phyloP scores from a whole-genome alignment of 2,329 filamentous ascomycete genomes.

The Alternaria gansuensis region DNA sequence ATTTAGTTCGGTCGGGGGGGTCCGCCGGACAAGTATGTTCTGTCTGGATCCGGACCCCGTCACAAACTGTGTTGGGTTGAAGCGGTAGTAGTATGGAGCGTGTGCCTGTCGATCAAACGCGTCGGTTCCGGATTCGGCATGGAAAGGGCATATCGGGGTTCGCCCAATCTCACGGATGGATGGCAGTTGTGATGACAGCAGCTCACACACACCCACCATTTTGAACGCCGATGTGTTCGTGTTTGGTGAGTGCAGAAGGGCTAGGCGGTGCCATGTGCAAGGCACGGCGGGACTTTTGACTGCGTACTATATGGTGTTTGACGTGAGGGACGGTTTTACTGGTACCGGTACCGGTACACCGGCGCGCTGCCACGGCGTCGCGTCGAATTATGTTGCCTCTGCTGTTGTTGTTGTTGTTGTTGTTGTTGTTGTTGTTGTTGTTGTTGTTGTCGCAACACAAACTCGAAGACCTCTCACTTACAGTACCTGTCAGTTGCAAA shows the following conservation, averaged over 20 bases:
- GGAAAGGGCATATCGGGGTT: constrained; percentile 10
- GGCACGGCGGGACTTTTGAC: neutral
- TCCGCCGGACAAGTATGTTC: too few species aligned
- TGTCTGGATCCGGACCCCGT: neutral
- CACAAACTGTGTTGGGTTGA: neutral
- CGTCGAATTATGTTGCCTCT: neutral
- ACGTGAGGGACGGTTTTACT: neutral
- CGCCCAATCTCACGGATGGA: neutral
- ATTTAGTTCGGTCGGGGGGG: too few species aligned
- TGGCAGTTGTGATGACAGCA: too few species aligned
- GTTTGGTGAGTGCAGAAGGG: too few species aligned
- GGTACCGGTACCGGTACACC: neutral
- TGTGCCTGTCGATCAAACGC: constrained; percentile 20
- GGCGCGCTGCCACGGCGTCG: neutral
- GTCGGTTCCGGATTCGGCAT: neutral
- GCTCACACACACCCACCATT: too few species aligned
- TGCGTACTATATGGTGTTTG: neutral
- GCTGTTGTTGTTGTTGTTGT: too few species aligned
- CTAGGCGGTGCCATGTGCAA: neutral
- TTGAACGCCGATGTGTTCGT: too few species aligned
- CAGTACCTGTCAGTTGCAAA: too few species aligned
- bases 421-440: too few species aligned
- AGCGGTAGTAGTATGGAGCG: neutral
- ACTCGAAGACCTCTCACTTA: too few species aligned
- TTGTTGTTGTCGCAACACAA: neutral